phyloP scores from a whole-genome alignment of 2,329 filamentous ascomycete genomes.

The Eutypella sp. region DNA sequence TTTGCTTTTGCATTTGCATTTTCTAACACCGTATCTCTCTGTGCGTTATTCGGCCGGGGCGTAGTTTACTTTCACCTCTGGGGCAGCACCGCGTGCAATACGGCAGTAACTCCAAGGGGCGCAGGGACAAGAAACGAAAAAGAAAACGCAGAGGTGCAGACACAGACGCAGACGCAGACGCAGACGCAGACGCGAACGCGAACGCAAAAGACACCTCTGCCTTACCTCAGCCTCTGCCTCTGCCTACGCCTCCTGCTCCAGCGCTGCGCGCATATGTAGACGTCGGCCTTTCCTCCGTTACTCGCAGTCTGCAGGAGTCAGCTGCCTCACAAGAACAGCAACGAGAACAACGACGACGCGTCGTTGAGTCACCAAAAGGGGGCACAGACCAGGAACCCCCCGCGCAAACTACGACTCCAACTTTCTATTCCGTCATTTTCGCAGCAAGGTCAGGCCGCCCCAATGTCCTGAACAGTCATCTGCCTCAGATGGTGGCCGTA shows the following conservation, averaged over 20 bases:
- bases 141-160: too few species aligned
- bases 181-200: too few species aligned
- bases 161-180: too few species aligned
- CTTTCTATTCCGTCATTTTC: slow-evolving; percentile 49
- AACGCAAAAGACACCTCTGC: too few species aligned
- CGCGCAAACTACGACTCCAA: background rate
- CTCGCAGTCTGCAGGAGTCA: slow-evolving; percentile 48
- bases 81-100: slow-evolving; percentile 56
- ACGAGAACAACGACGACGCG: too few species aligned
- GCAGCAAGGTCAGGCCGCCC: slow-evolving; percentile 54
- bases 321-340: slow-evolving; percentile 20
- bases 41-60: too few species aligned
- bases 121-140: slow-evolving; percentile 50
- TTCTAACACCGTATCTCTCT: too few species aligned
- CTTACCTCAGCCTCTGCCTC: too few species aligned
- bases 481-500: slow-evolving; percentile 49
- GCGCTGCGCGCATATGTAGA: slow-evolving; percentile 55
- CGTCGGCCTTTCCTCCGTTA: slow-evolving; percentile 61
- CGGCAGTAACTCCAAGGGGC: slow-evolving; percentile 55
- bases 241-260: slow-evolving; percentile 35
- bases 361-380: too few species aligned
- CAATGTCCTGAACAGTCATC: slow-evolving; percentile 54
- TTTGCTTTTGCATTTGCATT: too few species aligned
- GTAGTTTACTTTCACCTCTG: slow-evolving; percentile 58
- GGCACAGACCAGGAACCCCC: too few species aligned